Evolutionary conservation across 1,139 yeast genomes (phyloP).

Genomic region (Candida glucosophila): DNA sequence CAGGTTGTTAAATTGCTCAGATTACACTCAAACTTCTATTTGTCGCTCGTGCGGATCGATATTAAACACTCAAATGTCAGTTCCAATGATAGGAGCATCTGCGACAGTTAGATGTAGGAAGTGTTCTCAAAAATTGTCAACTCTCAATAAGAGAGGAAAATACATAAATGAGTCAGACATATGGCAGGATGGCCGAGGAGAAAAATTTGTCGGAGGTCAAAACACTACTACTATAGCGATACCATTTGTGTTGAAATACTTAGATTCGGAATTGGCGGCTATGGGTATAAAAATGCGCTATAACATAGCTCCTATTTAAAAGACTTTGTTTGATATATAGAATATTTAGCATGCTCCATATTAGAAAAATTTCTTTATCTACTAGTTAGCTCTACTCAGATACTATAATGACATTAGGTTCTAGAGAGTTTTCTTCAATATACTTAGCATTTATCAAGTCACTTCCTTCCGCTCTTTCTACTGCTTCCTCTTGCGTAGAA

Average conservation of each 20-base stretch:
- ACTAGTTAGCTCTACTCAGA: too few species aligned
- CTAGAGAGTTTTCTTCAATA: slow-evolving; percentile 16
- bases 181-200: slow-evolving; percentile 98
- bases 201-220: slow-evolving; percentile 83
- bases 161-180: slow-evolving; percentile 66
- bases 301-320: slow-evolving; percentile 57
- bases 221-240: slow-evolving; percentile 90
- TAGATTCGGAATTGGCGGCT: slow-evolving; percentile 93
- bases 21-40: slow-evolving; percentile 82
- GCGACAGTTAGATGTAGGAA: slow-evolving; percentile 83
- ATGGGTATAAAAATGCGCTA: slow-evolving; percentile 95
- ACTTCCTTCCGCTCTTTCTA: slow-evolving; percentile 52
- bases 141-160: slow-evolving; percentile 26
- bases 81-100: slow-evolving; percentile 79
- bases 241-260: slow-evolving; percentile 91
- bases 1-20: slow-evolving; percentile 90
- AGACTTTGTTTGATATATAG: slow-evolving; percentile 1
- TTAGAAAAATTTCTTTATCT: too few species aligned
- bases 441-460: slow-evolving; percentile 63
- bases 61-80: slow-evolving; percentile 80
- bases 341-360: too few species aligned
- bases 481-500: slow-evolving; percentile 46
- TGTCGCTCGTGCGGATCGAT: slow-evolving; percentile 94
- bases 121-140: slow-evolving; percentile 64
- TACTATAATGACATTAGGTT: too few species aligned